Percentiles rank a stretch among this genome's conserved stretches.
Conservation (phyloP, 2,329 filamentous ascomycete genomes). For the Hypoxylon sp. region DNA sequence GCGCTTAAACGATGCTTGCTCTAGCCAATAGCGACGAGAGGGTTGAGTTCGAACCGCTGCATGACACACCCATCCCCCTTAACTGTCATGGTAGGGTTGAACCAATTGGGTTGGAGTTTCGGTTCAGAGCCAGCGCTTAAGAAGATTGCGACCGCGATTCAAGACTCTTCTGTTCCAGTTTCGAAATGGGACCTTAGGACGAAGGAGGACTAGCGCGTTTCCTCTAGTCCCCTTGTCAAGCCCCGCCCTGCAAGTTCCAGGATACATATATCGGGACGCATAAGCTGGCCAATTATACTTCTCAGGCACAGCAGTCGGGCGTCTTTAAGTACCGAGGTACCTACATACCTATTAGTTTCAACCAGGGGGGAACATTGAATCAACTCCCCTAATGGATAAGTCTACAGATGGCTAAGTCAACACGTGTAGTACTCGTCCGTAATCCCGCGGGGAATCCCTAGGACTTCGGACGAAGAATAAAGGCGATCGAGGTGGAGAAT, state of each 20-base stretch:
- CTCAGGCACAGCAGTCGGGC: slow-evolving; percentile 35
- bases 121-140: slow-evolving; percentile 41
- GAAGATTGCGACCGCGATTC: slow-evolving; percentile 32
- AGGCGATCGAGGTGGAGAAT: not conserved
- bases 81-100: slow-evolving; percentile 30
- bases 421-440: not conserved
- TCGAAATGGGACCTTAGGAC: slow-evolving; percentile 24
- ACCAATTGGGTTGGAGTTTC: slow-evolving; percentile 30
- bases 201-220: slow-evolving; percentile 13
- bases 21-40: slow-evolving; percentile 33
- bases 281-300: slow-evolving; percentile 34
- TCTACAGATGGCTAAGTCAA: not conserved
- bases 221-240: slow-evolving; percentile 22
- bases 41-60: slow-evolving; percentile 42
- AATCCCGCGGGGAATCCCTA: not conserved
- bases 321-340: slow-evolving; percentile 29
- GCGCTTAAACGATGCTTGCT: slow-evolving; percentile 45
- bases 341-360: slow-evolving; percentile 8
- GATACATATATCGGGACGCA: slow-evolving; percentile 49
- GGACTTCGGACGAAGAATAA: slow-evolving; percentile 6
- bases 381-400: too few species aligned
- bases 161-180: slow-evolving; percentile 25
- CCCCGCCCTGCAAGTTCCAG: slow-evolving; percentile 49
- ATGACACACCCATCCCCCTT: slow-evolving; percentile 45
- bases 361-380: too few species aligned